Conservation (phyloP, 2,329 filamentous ascomycete species). For the Gaeumannomyces tritici region DNA sequence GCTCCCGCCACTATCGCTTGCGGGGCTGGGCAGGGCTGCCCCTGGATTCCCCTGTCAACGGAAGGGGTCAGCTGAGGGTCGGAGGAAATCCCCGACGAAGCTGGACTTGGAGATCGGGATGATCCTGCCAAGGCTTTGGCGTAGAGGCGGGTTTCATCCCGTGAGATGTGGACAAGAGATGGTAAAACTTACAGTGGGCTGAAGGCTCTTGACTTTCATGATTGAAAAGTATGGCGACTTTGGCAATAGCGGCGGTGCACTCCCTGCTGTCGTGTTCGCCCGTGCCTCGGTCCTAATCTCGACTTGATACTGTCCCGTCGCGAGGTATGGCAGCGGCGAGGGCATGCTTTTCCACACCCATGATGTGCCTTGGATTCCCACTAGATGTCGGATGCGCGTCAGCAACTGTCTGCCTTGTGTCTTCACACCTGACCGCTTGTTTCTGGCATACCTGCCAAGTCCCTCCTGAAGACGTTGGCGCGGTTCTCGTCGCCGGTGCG, state of each 20-base stretch:
- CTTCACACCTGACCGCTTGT: no score
- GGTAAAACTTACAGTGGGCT: background rate
- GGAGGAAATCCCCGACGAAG: background rate
- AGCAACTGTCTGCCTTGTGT: background rate
- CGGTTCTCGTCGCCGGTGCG: conserved; percentile 6
- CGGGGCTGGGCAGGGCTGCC: background rate
- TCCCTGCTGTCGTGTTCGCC: background rate
- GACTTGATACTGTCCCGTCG: conserved; percentile 16
- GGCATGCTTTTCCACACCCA: conserved; percentile 14
- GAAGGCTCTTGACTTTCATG: background rate
- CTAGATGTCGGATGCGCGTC: background rate
- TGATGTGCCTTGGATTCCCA: conserved; percentile 9
- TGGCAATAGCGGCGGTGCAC: background rate
- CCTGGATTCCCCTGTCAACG: background rate
- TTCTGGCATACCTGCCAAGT: conserved; percentile 15
- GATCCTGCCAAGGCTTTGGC: background rate
- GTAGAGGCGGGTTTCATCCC: no score
- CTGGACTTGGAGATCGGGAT: background rate
- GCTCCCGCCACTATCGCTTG: background rate
- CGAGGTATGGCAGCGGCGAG: conserved; percentile 14
- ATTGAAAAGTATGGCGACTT: background rate
- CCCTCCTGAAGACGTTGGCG: conserved; percentile 10
- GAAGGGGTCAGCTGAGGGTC: background rate
- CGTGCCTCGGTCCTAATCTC: conserved; percentile 10
- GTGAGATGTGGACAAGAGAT: no score